phyloP scores from a whole-genome alignment of 2,329 filamentous ascomycete genomes.

The Curvularia eragrostidis region DNA sequence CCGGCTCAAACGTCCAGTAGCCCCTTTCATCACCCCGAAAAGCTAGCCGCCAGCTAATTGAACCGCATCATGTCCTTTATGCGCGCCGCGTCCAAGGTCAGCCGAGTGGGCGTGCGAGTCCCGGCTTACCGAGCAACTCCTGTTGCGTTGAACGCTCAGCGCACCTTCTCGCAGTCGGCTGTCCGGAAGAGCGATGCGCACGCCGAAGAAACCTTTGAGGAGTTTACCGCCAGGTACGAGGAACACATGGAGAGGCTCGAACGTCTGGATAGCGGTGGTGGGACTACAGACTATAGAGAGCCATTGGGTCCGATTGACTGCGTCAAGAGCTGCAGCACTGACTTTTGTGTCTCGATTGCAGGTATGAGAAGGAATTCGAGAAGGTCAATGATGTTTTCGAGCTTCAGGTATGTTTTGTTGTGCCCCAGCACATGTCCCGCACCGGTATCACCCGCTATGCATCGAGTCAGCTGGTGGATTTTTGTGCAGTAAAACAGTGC shows the following conservation, averaged over 20 bases:
- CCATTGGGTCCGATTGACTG: constrained; percentile 40
- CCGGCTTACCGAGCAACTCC: constrained; percentile 45
- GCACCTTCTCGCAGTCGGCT: constrained; percentile 60
- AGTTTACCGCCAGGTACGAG: constrained; percentile 93
- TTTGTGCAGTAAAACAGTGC: constrained; percentile 3
- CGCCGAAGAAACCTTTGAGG: constrained; percentile 97
- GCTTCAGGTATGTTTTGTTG: constrained; percentile 78
- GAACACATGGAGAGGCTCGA: constrained; percentile 29
- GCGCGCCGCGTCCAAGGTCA: constrained; percentile 47
- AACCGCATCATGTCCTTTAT: constrained; percentile 47
- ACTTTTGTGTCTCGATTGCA: constrained; percentile 53
- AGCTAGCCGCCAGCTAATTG: constrained; percentile 38
- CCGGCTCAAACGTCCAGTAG: constrained; percentile 32
- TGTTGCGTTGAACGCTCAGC: constrained; percentile 44
- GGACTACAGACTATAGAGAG: constrained; percentile 25
- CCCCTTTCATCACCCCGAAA: constrained; percentile 20
- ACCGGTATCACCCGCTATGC: constrained; percentile 25
- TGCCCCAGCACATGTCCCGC: constrained; percentile 8
- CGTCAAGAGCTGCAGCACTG: constrained; percentile 32
- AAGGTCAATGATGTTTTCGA: constrained; percentile 98
- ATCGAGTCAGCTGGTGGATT: constrained; percentile 12
- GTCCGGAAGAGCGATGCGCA: constrained; percentile 62
- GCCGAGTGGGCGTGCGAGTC: constrained; percentile 42
- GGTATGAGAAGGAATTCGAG: constrained; percentile 99
- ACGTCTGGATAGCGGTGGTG: constrained; percentile 18